phyloP scores from a whole-genome alignment of 805 yeast genomes.

The Jamesozyma lodderae region DNA sequence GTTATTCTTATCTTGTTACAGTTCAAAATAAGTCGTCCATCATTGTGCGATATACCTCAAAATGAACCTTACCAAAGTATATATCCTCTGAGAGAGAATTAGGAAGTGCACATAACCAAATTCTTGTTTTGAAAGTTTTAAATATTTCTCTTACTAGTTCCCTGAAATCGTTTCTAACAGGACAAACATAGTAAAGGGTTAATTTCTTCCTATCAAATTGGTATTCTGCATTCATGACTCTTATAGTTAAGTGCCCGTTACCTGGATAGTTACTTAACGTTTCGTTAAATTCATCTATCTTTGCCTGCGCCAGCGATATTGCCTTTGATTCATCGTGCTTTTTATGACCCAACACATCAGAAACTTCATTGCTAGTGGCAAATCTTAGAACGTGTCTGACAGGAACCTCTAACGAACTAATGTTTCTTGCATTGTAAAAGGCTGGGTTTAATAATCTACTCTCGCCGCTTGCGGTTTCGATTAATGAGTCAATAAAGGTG shows the following conservation, averaged over 20 bases:
- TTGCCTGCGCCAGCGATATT: constrained; percentile 51
- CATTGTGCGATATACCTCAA: too few relatives aligned
- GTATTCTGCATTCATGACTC: constrained; percentile 66
- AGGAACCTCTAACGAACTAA: constrained; percentile 52
- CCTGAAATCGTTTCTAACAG: constrained; percentile 63
- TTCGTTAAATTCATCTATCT: constrained; percentile 33
- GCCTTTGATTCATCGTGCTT: constrained; percentile 67
- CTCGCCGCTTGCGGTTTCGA: constrained; percentile 17
- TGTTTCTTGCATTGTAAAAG: constrained; percentile 35
- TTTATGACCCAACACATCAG: constrained; percentile 48
- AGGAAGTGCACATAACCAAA: constrained; percentile 73
- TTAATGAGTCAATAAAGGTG: constrained; percentile 23
- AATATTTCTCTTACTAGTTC: constrained; percentile 64
- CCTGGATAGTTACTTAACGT: constrained; percentile 8
- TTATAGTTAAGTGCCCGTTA: constrained; percentile 37
- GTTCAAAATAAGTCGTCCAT: too few relatives aligned
- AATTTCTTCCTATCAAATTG: constrained; percentile 75
- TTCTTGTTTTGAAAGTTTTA: constrained; percentile 68
- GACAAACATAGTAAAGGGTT: constrained; percentile 58
- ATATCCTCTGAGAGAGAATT: too few relatives aligned
- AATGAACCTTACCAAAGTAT: too few relatives aligned
- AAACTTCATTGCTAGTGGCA: constrained; percentile 63
- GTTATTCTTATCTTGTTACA: too few relatives aligned
- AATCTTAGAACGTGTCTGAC: constrained; percentile 70
- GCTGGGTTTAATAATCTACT: constrained; percentile 23